Base-by-base conservation (phyloP, 768 basidiomycete species). In the Termitomyces sp. region DNA sequence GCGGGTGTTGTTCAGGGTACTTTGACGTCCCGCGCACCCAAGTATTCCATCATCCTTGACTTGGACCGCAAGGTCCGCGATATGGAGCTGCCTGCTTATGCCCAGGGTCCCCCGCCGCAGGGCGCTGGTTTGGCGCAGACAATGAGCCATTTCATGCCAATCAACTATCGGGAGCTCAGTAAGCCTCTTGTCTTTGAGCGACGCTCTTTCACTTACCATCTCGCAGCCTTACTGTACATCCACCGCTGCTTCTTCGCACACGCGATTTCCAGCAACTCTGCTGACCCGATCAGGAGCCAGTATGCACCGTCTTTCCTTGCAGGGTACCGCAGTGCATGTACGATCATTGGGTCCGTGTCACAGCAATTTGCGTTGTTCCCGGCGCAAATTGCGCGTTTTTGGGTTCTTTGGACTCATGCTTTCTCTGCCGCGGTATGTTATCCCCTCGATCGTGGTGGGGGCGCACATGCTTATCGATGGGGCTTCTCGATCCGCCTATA, bases 221-320 rank as follows among this genome's bases (percentile, higher is more conserved):
- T 16, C 4, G 27, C 56, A 89, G 87, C 85, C n/a, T 74, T 89
- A 32, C 71, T 89, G 9, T 88, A 88, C 65, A 79, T 89, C 50
- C 87, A 89, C 66, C 85, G 88, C 16, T 84, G 85, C 62, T 90
- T 87, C 74, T 88, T 90, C 62, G 85, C 87, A 4, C 84, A 88
- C 65, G 88, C 87, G 3, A 77, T 90, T 36, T 76, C 78, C 24
- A 86, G 80, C 51, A 79, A 80, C 57, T 82, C 89, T 5, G 69
- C 71, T 5, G 83, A 90, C 68, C 89, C 89, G 24, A 81, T 90
- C 69, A 82, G 80, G 67, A 86, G 83, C 61, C 81, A 75, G 55
- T 88, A 83, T 62, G 84, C 83, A 7, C 81, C 83, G 4, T 85
- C 85, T 4, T 86, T 87, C 68, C 71, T 88, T 41, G 84, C 86